These are phyloP conservation scores for Shiraia bambusicola DNA, from an alignment of 2,329 filamentous ascomycete genomes.

Conservation along the genomic window DNA sequence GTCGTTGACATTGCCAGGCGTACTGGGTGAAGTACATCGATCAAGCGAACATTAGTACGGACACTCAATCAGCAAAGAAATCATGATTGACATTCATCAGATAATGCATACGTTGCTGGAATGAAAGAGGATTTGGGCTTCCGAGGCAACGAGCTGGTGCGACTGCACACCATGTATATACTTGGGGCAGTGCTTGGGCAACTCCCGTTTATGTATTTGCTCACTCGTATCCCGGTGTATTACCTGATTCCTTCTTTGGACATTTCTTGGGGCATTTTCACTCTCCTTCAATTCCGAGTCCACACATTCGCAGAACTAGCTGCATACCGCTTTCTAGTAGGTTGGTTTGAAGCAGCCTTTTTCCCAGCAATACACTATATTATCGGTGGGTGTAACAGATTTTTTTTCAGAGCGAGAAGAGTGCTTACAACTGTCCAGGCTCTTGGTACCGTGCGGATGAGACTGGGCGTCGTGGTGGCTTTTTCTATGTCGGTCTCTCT, in stretches of 20 bases:
- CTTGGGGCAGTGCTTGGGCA: constrained; percentile 55
- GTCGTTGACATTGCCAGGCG: not conserved
- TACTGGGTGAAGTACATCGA: constrained; percentile 49
- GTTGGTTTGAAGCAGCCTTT: constrained; percentile 54
- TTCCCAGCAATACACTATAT: constrained; percentile 41
- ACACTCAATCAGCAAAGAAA: not conserved
- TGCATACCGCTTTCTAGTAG: constrained; percentile 58
- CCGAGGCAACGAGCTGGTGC: constrained; percentile 57
- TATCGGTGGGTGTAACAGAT: constrained; percentile 18
- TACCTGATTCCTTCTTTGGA: constrained; percentile 56
- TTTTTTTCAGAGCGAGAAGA: not conserved
- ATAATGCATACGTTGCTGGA: constrained; percentile 59
- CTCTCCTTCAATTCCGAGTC: constrained; percentile 57
- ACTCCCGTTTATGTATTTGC: constrained; percentile 56
- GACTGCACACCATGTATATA: constrained; percentile 57
- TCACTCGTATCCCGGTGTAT: constrained; percentile 49
- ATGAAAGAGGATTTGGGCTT: constrained; percentile 56
- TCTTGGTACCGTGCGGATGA: constrained; percentile 53
- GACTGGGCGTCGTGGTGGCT: constrained; percentile 51
- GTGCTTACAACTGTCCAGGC: constrained; percentile 24
- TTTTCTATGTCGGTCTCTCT: constrained; percentile 56
- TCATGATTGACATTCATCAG: constrained; percentile 26
- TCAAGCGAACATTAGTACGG: constrained; percentile 55
- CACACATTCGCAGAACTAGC: constrained; percentile 53
- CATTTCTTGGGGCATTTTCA: constrained; percentile 59